These are phyloP conservation scores for Eutrema heterophyllum DNA, from an alignment of 345 rosid species.

Conservation along the genomic window DNA sequence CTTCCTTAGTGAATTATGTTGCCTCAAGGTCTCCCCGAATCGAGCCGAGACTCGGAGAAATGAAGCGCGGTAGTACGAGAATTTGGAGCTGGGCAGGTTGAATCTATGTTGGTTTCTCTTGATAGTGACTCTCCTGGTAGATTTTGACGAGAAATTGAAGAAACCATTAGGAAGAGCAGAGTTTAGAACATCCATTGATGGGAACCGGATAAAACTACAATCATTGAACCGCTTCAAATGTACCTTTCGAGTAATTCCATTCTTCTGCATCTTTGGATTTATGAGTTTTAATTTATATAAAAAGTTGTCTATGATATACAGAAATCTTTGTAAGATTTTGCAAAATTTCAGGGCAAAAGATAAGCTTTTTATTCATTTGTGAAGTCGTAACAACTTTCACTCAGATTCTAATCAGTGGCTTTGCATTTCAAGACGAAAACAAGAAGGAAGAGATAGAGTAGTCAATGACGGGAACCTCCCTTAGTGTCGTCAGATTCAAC, in stretches of 20 bases:
- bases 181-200: too few relatives aligned
- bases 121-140: conserved; percentile 18
- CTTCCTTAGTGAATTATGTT: conserved; percentile 66
- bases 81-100: conserved; percentile 28
- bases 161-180: conserved; percentile 18
- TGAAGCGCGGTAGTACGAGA: conserved; percentile 8
- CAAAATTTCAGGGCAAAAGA: background rate
- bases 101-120: conserved; percentile 20
- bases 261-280: too few relatives aligned
- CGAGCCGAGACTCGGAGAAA: conserved; percentile 46
- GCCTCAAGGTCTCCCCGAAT: conserved; percentile 43
- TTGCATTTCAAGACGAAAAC: conserved; percentile 54
- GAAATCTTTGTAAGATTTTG: too few relatives aligned
- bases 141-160: conserved; percentile 32
- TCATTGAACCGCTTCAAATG: too few relatives aligned
- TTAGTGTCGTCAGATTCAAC: background rate
- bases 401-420: conserved; percentile 20
- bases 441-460: conserved; percentile 50
- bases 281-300: too few relatives aligned
- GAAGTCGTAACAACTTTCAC: background rate
- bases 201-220: too few relatives aligned
- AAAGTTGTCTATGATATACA: too few relatives aligned
- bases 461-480: too few relatives aligned
- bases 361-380: background rate
- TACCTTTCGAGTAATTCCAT: too few relatives aligned